Evolutionary conservation across 1,139 yeast species (phyloP).

Genomic region (Debaryomyces subglobosus): DNA sequence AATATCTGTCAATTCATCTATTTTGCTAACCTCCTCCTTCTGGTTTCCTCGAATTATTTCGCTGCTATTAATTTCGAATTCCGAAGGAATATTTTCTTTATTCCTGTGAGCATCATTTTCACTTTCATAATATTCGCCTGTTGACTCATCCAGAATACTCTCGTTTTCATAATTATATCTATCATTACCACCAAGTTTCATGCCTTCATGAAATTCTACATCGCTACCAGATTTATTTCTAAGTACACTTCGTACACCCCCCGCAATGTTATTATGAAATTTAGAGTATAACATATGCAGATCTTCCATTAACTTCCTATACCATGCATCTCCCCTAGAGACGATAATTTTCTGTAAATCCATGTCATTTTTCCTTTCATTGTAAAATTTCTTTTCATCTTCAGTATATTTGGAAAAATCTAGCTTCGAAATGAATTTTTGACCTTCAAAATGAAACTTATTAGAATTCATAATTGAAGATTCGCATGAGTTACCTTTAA

Average conservation of each 20-base stretch:
- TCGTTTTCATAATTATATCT: constrained; percentile 14
- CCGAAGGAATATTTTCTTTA: background rate
- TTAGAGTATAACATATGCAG: constrained; percentile 14
- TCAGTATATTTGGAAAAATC: background rate
- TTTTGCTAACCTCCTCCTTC: background rate
- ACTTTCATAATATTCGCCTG: background rate
- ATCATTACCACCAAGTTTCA: constrained; percentile 13
- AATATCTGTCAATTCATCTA: background rate
- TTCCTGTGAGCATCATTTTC: background rate
- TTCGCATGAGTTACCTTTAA: background rate
- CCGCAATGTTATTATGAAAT: constrained; percentile 7
- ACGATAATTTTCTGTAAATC: constrained; percentile 27
- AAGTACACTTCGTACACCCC: background rate
- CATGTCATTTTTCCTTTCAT: constrained; percentile 17
- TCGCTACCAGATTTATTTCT: background rate
- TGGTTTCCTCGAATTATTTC: background rate
- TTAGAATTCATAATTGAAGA: background rate
- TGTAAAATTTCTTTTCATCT: background rate
- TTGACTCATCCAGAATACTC: constrained; percentile 9
- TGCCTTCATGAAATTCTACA: background rate
- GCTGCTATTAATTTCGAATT: background rate
- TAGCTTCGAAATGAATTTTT: constrained; percentile 1
- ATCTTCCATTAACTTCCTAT: constrained; percentile 23
- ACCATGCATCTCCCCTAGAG: constrained; percentile 29
- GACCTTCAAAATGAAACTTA: background rate